phyloP scores from a whole-genome alignment of 805 yeast species.

The Yarrowia keelungensis region DNA sequence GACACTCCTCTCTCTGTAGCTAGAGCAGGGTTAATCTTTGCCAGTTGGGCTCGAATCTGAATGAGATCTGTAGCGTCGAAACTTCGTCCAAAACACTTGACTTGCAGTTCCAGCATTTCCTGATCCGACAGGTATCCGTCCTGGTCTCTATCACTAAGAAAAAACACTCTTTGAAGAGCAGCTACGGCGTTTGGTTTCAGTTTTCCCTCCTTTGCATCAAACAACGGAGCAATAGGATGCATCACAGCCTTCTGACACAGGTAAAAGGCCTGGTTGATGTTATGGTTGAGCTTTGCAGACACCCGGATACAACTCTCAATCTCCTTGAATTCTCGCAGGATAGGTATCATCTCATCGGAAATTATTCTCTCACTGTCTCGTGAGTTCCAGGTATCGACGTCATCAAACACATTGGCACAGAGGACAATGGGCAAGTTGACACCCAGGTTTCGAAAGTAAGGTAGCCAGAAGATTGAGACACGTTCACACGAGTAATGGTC shows the following conservation, averaged over 20 bases:
- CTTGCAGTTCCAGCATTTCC: conserved; percentile 75
- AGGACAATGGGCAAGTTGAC: conserved; percentile 91
- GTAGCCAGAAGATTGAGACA: conserved; percentile 92
- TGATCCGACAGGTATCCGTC: conserved; percentile 78
- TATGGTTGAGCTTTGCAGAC: conserved; percentile 81
- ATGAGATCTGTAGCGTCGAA: conserved; percentile 54
- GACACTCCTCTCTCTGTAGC: conserved; percentile 62
- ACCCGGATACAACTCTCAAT: conserved; percentile 90
- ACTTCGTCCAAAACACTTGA: conserved; percentile 71
- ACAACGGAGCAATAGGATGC: conserved; percentile 90
- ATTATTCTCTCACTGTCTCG: conserved; percentile 52
- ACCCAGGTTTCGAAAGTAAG: conserved; percentile 89
- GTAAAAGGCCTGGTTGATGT: conserved; percentile 91
- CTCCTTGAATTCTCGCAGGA: conserved; percentile 89
- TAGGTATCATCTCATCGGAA: conserved; percentile 83
- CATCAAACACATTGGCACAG: conserved; percentile 82
- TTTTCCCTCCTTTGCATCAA: conserved; percentile 86
- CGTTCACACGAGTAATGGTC: conserved; percentile 96
- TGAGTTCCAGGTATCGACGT: conserved; percentile 52
- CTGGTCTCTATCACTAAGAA: conserved; percentile 87
- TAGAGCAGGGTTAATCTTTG: conserved; percentile 49
- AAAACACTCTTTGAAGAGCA: conserved; percentile 81
- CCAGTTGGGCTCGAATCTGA: conserved; percentile 52
- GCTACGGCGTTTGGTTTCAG: conserved; percentile 76
- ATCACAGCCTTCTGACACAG: conserved; percentile 92